A percentile compares a stretch with the other conserved stretches of the same genome.
These are phyloP conservation scores for Larix kaempferi DNA, from an alignment of 75 land plant species.

Conservation along the genomic window DNA sequence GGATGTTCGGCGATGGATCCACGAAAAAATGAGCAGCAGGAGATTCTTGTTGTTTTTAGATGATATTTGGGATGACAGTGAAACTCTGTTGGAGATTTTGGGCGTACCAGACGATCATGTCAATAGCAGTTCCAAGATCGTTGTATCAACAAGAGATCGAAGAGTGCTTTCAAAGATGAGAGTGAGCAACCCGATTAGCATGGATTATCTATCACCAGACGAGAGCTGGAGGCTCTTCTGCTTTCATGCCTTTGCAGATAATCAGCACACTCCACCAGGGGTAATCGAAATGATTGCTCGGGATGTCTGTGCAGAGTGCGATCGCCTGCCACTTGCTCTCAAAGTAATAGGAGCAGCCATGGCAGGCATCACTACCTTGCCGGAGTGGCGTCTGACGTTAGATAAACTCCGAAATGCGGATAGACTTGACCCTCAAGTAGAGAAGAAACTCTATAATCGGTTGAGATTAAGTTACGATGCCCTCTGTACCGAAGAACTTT, in stretches of 20 bases:
- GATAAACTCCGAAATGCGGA: constrained; percentile 20
- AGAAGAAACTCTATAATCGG: constrained; percentile 16
- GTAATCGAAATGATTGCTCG: constrained; percentile 5
- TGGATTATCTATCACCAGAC: constrained; percentile 9
- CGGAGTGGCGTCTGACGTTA: constrained; percentile 8
- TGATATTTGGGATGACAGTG: constrained; percentile 19
- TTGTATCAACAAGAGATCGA: constrained; percentile 8
- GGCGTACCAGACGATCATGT: not conserved
- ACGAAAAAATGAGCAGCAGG: constrained; percentile 2
- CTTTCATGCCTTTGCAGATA: constrained; percentile 11
- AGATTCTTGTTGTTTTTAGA: constrained; percentile 18
- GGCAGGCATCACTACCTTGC: constrained; percentile 13
- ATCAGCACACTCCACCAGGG: constrained; percentile 6
- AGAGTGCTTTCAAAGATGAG: constrained; percentile 9
- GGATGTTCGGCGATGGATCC: not conserved
- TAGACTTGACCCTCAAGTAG: constrained; percentile 10
- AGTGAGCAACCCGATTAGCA: not conserved
- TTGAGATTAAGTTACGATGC: constrained; percentile 20
- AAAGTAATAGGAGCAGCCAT: constrained; percentile 24
- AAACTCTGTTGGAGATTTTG: constrained; percentile 10
- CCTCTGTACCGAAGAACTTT: not conserved
- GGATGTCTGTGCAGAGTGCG: constrained; percentile 12
- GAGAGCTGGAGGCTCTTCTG: constrained; percentile 28
- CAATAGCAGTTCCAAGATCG: not conserved
- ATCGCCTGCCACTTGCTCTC: constrained; percentile 28